Base-by-base conservation (phyloP, 805 yeast genomes). In the Sugiyamaella floridensis region DNA sequence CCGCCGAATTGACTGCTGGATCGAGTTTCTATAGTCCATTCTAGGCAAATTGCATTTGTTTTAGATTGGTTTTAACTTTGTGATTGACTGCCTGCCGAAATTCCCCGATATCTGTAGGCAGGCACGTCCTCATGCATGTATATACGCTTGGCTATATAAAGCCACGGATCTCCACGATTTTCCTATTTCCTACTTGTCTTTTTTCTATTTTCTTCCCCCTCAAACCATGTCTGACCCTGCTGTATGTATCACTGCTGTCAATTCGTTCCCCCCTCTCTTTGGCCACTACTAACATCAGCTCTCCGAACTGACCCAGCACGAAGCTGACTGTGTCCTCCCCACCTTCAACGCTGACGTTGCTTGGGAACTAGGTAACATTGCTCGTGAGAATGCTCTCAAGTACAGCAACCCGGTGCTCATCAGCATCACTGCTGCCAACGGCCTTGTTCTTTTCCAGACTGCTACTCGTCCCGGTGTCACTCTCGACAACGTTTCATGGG, bases 321-420 rank as follows among this genome's bases (percentile, higher is more conserved):
- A 64, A 44, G 54, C 53, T 46, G 58, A 59, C 9, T 54, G 59
- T 49, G 54, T 62, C 40, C 59, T 64, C 41, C 55, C 60, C 3
- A 57, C 55, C 20, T 65, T 65, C 61, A 61, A 63, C 46, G 60
- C 68, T 40, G 95, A 83, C 89, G 1, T 72, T 82, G 63, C 93
- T 87, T 6, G 85, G 82, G 67, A 82, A 80, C 48, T 86, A 88
- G 7, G 84, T 85, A 0, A 69, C 83, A 43, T 85, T 90, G 92
- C 8, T 82, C 95, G 5, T 75, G 89, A 69, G 82, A 83, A 59
- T 89, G 95, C 61, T 76, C 84, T 66, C 90, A 37, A 53, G 47
- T 45, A 47, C 47, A 49, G 48, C 29, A 49, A 56, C 29, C 55
- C 67, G 5, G 64, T 62, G 14, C 53, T 63, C 29, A 62, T 66